These are phyloP conservation scores for Letharia lupina DNA, from an alignment of 495 filamentous ascomycete genomes.

Conservation along the genomic window DNA sequence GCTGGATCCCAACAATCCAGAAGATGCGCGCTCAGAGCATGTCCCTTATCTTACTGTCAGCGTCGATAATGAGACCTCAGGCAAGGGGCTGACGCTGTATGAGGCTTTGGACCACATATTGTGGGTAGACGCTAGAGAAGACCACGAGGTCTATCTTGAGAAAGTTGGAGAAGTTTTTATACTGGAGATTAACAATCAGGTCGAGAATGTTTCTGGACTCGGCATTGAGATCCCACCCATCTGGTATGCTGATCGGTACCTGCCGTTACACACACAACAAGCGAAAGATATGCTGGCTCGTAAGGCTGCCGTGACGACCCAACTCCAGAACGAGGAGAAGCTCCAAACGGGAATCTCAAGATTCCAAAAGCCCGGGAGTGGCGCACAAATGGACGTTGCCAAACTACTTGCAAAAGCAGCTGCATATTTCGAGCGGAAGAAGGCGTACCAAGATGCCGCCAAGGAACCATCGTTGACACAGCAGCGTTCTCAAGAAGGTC, in stretches of 20 bases:
- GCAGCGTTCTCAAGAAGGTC: neutral
- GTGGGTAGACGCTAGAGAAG: constrained; percentile 48
- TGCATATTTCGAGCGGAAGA: constrained; percentile 18
- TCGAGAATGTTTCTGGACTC: constrained; percentile 38
- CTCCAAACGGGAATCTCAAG: constrained; percentile 26
- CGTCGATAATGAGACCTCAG: constrained; percentile 34
- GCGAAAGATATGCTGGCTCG: constrained; percentile 42
- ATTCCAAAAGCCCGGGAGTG: constrained; percentile 6
- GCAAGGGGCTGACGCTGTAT: constrained; percentile 54
- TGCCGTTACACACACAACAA: constrained; percentile 47
- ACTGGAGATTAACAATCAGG: constrained; percentile 45
- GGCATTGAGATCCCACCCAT: constrained; percentile 59
- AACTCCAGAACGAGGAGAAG: constrained; percentile 37
- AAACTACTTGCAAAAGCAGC: constrained; percentile 13
- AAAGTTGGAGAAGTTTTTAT: constrained; percentile 60
- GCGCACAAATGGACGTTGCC: constrained; percentile 11
- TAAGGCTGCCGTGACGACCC: constrained; percentile 33
- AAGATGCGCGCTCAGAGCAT: constrained; percentile 31
- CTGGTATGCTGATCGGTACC: constrained; percentile 74
- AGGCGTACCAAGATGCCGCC: constrained; percentile 24
- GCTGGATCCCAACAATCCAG: constrained; percentile 26
- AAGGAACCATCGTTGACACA: constrained; percentile 21
- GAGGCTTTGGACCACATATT: constrained; percentile 61
- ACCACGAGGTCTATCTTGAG: constrained; percentile 48
- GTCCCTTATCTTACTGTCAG: constrained; percentile 37